Evolutionary conservation across 2,329 filamentous ascomycete genomes (phyloP).

Genomic region (Leptodontidium sp.): DNA sequence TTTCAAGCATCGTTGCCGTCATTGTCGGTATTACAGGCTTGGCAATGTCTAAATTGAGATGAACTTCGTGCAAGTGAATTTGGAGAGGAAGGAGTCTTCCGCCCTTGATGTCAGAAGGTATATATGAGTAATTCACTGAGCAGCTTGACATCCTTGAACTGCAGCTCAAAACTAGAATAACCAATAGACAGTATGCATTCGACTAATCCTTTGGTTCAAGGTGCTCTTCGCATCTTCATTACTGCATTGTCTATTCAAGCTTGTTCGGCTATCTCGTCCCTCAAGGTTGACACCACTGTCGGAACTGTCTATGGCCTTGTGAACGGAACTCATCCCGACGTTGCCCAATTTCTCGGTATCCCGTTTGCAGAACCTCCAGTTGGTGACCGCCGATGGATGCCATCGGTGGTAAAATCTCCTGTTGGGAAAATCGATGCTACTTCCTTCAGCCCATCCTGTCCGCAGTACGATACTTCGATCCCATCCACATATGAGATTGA

Average conservation of each 20-base stretch:
- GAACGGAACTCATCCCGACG: conserved; percentile 33
- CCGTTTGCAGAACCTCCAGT: conserved; percentile 50
- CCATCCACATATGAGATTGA: conserved; percentile 30
- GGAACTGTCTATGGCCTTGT: conserved; percentile 32
- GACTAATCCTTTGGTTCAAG: not conserved
- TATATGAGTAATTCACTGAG: not conserved
- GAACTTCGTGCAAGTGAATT: not conserved
- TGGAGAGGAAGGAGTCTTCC: conserved; percentile 4
- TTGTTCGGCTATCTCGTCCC: conserved; percentile 19
- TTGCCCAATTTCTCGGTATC: conserved; percentile 49
- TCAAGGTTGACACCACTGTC: conserved; percentile 32
- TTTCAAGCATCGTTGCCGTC: conserved; percentile 1
- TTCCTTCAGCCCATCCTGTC: conserved; percentile 34
- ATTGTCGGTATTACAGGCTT: conserved; percentile 5
- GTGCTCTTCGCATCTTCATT: not conserved
- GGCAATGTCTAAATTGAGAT: not conserved
- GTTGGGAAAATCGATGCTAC: conserved; percentile 32
- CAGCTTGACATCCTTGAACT: not conserved
- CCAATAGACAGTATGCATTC: not conserved
- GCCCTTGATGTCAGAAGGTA: not conserved
- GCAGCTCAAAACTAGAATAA: not conserved
- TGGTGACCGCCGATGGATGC: conserved; percentile 49
- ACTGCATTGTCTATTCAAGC: not conserved
- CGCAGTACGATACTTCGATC: conserved; percentile 29
- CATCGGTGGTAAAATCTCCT: conserved; percentile 37